phyloP scores from a whole-genome alignment of 1,284 basidiomycete species.

The Melampsora larici-populina region DNA sequence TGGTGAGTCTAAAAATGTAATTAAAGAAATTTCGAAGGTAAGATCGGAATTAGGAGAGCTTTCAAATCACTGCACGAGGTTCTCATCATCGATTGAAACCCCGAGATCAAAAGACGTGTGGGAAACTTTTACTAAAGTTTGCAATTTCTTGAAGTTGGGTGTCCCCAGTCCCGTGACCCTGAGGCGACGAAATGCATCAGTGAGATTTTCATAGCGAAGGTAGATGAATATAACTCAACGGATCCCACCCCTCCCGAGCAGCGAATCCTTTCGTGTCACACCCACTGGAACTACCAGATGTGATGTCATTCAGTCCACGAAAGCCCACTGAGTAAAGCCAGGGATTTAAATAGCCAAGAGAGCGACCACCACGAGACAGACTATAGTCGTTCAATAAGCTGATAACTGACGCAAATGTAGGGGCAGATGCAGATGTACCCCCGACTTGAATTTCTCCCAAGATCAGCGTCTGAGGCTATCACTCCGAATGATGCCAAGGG shows the following conservation, averaged over 20 bases:
- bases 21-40: too few species aligned
- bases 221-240: conserved; percentile 12
- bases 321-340: conserved; percentile 55
- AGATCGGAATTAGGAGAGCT: too few species aligned
- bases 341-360: conserved; percentile 61
- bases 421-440: conserved; percentile 62
- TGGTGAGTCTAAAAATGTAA: too few species aligned
- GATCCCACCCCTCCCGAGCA: conserved; percentile 39
- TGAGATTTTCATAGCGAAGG: background rate
- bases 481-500: background rate
- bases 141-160: conserved; percentile 27
- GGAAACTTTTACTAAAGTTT: conserved; percentile 9
- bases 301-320: conserved; percentile 59
- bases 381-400: conserved; percentile 62
- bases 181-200: background rate
- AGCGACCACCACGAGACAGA: conserved; percentile 56
- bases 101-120: too few species aligned
- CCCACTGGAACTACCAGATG: conserved; percentile 55
- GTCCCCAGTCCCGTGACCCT: conserved; percentile 42
- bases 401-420: conserved; percentile 60
- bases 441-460: conserved; percentile 51
- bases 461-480: background rate
- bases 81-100: too few species aligned
- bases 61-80: too few species aligned
- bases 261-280: conserved; percentile 40